Evolutionary conservation across 2,329 filamentous ascomycete species (phyloP).

Genomic region (Colletotrichum paranaense): DNA sequence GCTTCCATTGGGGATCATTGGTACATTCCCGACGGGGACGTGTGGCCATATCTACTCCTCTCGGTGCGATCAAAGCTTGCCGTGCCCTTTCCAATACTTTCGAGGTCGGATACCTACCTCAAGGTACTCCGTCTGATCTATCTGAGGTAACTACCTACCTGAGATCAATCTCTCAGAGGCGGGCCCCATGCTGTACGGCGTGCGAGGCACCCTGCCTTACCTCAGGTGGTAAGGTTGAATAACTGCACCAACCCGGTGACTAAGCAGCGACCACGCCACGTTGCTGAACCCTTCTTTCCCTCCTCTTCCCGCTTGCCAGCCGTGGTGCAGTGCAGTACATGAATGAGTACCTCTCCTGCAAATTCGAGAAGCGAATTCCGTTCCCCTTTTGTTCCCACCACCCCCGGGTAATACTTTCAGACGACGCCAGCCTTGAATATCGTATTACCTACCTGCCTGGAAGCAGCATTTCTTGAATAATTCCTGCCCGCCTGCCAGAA

Average conservation of each 20-base stretch:
- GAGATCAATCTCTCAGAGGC: too few species aligned
- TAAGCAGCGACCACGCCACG: constrained; percentile 32
- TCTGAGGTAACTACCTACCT: too few species aligned
- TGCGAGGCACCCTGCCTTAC: not conserved
- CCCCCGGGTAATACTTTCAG: constrained; percentile 34
- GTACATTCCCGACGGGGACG: not conserved
- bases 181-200: too few species aligned
- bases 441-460: constrained; percentile 36
- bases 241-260: constrained; percentile 2
- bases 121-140: too few species aligned
- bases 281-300: constrained; percentile 20
- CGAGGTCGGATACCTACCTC: too few species aligned
- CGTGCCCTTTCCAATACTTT: too few species aligned
- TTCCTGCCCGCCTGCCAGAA: constrained; percentile 23
- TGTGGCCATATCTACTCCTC: not conserved
- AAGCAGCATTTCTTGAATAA: constrained; percentile 34
- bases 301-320: not conserved
- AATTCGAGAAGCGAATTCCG: not conserved
- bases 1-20: not conserved
- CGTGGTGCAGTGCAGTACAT: not conserved
- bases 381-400: constrained; percentile 8
- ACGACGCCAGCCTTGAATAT: constrained; percentile 34
- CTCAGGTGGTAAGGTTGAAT: not conserved
- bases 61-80: not conserved
- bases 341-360: constrained; percentile 28